Evolutionary conservation across 2,329 filamentous ascomycete species (phyloP).

Genomic region (Cercospora sp.): DNA sequence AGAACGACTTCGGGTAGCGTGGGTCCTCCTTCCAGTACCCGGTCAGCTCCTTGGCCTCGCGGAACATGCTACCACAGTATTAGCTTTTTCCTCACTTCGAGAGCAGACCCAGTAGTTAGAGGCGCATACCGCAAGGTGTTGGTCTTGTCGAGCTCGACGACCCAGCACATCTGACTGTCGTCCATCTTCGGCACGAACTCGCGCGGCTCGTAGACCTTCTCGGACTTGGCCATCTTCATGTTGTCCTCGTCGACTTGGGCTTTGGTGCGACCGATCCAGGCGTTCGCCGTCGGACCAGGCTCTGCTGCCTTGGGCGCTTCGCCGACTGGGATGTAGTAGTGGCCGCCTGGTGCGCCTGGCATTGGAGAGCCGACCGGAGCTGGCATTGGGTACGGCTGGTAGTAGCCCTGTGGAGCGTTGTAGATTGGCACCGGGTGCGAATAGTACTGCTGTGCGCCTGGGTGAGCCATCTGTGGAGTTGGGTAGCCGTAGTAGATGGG

Average conservation of each 20-base stretch:
- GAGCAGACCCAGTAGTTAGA: too few species aligned
- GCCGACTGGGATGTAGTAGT: conserved; percentile 25
- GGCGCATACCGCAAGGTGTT: conserved; percentile 34
- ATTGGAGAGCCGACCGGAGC: conserved; percentile 18
- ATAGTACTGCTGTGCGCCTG: conserved; percentile 26
- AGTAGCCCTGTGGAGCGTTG: conserved; percentile 23
- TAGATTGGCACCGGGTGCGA: conserved; percentile 21
- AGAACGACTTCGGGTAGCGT: conserved; percentile 38
- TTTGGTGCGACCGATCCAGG: conserved; percentile 42
- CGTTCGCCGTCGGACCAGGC: conserved; percentile 21
- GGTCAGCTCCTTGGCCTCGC: conserved; percentile 38
- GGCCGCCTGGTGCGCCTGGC: conserved; percentile 16
- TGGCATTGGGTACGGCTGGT: conserved; percentile 25
- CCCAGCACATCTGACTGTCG: conserved; percentile 42
- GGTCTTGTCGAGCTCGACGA: conserved; percentile 38
- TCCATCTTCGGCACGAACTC: conserved; percentile 39
- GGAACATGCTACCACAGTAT: conserved; percentile 32
- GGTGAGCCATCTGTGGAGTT: conserved; percentile 15
- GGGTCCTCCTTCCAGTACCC: conserved; percentile 41
- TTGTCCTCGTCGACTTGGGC: conserved; percentile 44
- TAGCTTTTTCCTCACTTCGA: not conserved
- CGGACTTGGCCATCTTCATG: conserved; percentile 39
- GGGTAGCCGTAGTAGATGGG: conserved; percentile 28
- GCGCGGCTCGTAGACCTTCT: conserved; percentile 39
- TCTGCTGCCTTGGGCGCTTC: conserved; percentile 11